These are phyloP conservation scores for Cyberlindnera misumaiensis DNA, from an alignment of 805 yeast species.

Conservation along the genomic window DNA sequence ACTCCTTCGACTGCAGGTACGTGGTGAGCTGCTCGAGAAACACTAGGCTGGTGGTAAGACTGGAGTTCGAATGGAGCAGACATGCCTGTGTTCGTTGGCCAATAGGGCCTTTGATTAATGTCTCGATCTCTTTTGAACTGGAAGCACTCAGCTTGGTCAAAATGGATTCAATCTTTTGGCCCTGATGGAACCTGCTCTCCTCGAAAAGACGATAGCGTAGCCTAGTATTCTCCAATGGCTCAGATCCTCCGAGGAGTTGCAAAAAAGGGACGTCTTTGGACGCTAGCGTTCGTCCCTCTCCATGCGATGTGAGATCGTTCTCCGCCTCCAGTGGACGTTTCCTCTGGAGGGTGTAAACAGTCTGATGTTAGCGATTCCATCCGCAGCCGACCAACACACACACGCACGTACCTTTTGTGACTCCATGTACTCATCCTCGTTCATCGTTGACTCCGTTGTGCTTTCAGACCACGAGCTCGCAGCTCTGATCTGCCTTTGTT, in stretches of 20 bases:
- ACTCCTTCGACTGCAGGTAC: conserved; percentile 5
- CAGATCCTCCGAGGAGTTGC: conserved; percentile 14
- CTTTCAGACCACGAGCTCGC: not conserved
- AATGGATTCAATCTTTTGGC: conserved; percentile 9
- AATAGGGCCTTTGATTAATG: conserved; percentile 5
- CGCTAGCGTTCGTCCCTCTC: conserved; percentile 12
- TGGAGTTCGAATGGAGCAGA: conserved; percentile 17
- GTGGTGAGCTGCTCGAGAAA: conserved; percentile 12
- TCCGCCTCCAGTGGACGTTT: conserved; percentile 7
- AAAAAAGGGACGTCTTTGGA: conserved; percentile 10
- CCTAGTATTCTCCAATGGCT: conserved; percentile 9
- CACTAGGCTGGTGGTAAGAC: conserved; percentile 13
- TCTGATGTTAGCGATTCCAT: conserved; percentile 5
- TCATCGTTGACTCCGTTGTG: conserved; percentile 2
- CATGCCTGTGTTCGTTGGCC: conserved; percentile 10
- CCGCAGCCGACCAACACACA: too few relatives aligned
- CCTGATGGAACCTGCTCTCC: conserved; percentile 11
- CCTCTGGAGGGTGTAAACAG: conserved; percentile 15
- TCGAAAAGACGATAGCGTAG: conserved; percentile 13
- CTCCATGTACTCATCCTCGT: conserved; percentile 7
- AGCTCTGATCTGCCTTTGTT: too few relatives aligned
- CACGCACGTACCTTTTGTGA: conserved; percentile 12
- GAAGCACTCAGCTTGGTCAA: conserved; percentile 12
- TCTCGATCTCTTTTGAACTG: conserved; percentile 10
- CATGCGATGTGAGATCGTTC: conserved; percentile 2